Base-by-base conservation (phyloP, 2,329 filamentous ascomycete species). In the Colletotrichum sp. region DNA sequence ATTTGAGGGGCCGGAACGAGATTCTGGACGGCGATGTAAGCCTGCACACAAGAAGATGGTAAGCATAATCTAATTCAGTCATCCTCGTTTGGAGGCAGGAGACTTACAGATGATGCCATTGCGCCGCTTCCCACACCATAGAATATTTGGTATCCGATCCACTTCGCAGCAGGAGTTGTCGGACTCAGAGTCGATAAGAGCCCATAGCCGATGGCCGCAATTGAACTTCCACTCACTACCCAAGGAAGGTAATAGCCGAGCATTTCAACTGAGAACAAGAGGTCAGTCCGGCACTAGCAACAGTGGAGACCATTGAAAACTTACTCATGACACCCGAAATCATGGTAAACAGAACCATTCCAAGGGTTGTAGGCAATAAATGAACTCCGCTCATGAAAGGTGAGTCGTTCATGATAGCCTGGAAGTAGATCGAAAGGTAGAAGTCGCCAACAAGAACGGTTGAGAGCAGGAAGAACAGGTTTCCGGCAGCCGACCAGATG, bases 371-470 rank as follows among this genome's bases (percentile, higher is more conserved):
- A 5, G 81, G 78, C 18, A 85, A 78, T 52, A 80, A 78, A 67
- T 80, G 77, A 15, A 84, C 79, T 32, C 82, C 82, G 16, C 80
- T 81, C 72, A 78, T 78, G 12, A 78, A 34, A 16, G 67, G 67
- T 4, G 67, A 52, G 28, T 70, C 67, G 4, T 64, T 25, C 10
- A 84, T 84, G 74, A 89, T 83, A 30, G 85, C 84, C 80, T 90
- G 87, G 82, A 90, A 89, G 83, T 88, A 90, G 71, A 89, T 84
- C 5, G 88, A 87, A 5, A 89, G 81, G 76, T 88, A 88, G 82
- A 86, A 88, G 5, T 88, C 80, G 3, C 85, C 81, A 2, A 89
- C 78, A 75, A 89, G 87, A 74, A 88, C 86, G 13, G 84, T 81
- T 3, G 85, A 83, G 12, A 86, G 85, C 25, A 89, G 82, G 73